Conservation (phyloP, 179 eudicot species). For the Heliamphora pulchella region DNA sequence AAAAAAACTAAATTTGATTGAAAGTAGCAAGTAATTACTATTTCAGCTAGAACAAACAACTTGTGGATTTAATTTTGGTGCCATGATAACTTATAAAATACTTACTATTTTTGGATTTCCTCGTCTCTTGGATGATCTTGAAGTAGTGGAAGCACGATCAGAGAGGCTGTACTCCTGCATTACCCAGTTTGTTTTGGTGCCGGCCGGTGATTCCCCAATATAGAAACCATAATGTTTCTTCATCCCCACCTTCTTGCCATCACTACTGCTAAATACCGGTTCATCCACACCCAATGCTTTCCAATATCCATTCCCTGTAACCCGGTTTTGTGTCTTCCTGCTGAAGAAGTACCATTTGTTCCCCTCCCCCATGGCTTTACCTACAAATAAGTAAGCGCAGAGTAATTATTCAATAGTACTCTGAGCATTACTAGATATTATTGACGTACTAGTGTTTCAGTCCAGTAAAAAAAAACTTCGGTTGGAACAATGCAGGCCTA, state of each 20-base stretch:
- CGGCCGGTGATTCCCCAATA: slow-evolving; percentile 42
- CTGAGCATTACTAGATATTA: no score
- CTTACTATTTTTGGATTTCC: slow-evolving; percentile 35
- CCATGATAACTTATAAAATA: not conserved
- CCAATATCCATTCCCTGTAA: slow-evolving; percentile 67
- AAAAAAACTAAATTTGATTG: no score
- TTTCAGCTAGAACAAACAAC: no score
- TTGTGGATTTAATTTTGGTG: no score
- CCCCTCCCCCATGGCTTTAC: slow-evolving; percentile 79
- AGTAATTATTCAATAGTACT: no score
- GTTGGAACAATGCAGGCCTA: no score
- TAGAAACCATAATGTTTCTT: slow-evolving; percentile 57
- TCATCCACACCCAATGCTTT: slow-evolving; percentile 59
- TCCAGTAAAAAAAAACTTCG: no score
- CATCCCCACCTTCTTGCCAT: slow-evolving; percentile 47
- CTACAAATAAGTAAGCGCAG: slow-evolving; percentile 22
- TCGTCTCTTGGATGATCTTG: slow-evolving; percentile 37
- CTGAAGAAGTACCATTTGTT: slow-evolving; percentile 79
- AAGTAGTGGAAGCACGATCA: slow-evolving; percentile 30
- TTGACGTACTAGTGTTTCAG: no score
- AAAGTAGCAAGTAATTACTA: no score
- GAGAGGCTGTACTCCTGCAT: slow-evolving; percentile 78
- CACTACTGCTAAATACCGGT: slow-evolving; percentile 32
- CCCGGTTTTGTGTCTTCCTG: slow-evolving; percentile 45
- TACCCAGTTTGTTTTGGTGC: slow-evolving; percentile 63